These are phyloP conservation scores for Fusarium chuoi DNA, from an alignment of 2,329 filamentous ascomycete species.

Conservation along the genomic window DNA sequence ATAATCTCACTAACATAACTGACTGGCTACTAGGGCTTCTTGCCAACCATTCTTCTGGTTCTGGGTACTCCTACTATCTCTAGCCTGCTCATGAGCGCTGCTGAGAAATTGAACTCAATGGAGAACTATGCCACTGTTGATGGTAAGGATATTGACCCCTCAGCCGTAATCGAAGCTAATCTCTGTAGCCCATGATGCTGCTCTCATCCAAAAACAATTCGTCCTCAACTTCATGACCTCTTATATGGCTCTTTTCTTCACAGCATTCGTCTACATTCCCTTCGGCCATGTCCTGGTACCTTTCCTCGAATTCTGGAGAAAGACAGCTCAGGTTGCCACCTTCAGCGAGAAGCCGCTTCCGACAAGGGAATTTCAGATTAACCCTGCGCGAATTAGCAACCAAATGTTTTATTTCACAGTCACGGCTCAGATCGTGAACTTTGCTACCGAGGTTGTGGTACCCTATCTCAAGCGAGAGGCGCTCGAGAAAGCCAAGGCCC, in stretches of 20 bases:
- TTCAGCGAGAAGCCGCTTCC: constrained; percentile 78
- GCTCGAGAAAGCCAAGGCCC: constrained; percentile 81
- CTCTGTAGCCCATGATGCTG: constrained; percentile 75
- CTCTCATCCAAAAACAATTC: constrained; percentile 92
- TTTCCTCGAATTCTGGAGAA: constrained; percentile 83
- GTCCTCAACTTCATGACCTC: constrained; percentile 97
- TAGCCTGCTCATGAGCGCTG: constrained; percentile 78
- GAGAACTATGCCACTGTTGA: constrained; percentile 95
- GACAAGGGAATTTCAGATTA: constrained; percentile 77
- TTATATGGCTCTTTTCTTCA: constrained; percentile 91
- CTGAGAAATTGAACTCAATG: constrained; percentile 78
- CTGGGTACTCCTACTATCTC: constrained; percentile 82
- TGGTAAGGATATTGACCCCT: constrained; percentile 50
- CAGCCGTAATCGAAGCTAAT: constrained; percentile 11
- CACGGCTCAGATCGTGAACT: constrained; percentile 90
- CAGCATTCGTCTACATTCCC: constrained; percentile 92
- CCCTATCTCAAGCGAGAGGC: constrained; percentile 85
- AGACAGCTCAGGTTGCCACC: constrained; percentile 78
- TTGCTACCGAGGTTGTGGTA: constrained; percentile 84
- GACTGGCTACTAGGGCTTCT: constrained; percentile 71
- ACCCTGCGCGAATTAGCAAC: constrained; percentile 82
- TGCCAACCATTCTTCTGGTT: constrained; percentile 90
- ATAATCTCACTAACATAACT: neutral
- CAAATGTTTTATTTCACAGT: constrained; percentile 98
- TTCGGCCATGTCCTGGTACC: constrained; percentile 88